Evolutionary conservation across 371 early-diverging fungal species (phyloP), one percentile per base, ranked within the genome.

Genomic region (Lichtheimia hyalospora): DNA sequence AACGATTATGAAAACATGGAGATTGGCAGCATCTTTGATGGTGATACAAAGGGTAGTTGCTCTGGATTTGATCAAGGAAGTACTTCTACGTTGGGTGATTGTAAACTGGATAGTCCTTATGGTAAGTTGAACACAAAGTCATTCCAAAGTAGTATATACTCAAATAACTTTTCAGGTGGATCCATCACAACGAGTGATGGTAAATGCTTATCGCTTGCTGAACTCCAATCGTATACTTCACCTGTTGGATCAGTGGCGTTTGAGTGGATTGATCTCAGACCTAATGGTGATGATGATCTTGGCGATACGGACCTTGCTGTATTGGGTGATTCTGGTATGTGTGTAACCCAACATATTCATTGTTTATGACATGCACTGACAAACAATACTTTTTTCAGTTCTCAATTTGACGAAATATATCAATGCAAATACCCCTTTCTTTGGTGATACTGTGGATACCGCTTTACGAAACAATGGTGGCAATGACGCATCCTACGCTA

Each of bases 271-370:
- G 79, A 79, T 62, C 55, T 79, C 52, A 60, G 70, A 41, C 65
- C 66, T 28, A 50, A 52, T 7, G 59, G 61, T 10, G 23, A 58
- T 5, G 62, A 61, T 16, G 67, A 60, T 4, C 53, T 68, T 14
- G 66, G 63, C n/a, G 54, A 67, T 15, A 52, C 66, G 18, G 63
- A 70, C 44, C 58, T 85, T 15, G 56, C 73, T 18, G 64, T 82
- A 23, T 74, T 82, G 24, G 82, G 83, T 21, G 82, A 83, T 42
- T 74, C 72, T 50, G 77, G 85, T 85, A 78, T 62, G 28, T 27
- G 39, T 18, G 21, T 12, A 28, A 40, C 21, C 21, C 46, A 43
- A 25, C 51, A 21, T 27, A 52, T 18, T 39, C 18, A 27, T 34
- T 34, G 34, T 34, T 34, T 34, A 25, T 5, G 5, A 3, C 5